These are phyloP conservation scores for Pezicula radicicola DNA, from an alignment of 2,329 filamentous ascomycete species.

Conservation along the genomic window DNA sequence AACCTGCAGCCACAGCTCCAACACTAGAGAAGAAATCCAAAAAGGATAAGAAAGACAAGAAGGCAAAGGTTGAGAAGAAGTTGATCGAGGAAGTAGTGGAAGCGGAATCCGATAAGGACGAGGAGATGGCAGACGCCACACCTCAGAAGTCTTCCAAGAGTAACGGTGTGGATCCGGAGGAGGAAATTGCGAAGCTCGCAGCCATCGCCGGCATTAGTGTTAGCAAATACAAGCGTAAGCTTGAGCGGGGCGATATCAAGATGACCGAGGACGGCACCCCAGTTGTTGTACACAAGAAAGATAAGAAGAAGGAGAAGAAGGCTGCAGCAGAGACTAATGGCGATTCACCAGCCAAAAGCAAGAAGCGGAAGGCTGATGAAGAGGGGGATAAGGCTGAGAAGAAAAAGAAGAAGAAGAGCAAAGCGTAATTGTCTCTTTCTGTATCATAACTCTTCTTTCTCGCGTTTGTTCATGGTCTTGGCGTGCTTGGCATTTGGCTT, in stretches of 20 bases:
- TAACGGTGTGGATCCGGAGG: constrained; percentile 32
- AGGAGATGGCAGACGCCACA: constrained; percentile 33
- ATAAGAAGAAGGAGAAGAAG: constrained; percentile 57
- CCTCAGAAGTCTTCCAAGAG: constrained; percentile 23
- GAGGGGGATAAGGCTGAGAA: constrained; percentile 57
- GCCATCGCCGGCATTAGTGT: constrained; percentile 66
- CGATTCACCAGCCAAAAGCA: constrained; percentile 43
- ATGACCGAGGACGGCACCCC: constrained; percentile 63
- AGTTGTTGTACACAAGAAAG: constrained; percentile 65
- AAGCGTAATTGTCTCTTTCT: constrained; percentile 23
- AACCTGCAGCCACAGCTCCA: constrained; percentile 50
- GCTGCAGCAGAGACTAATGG: constrained; percentile 43
- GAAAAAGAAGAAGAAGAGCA: constrained; percentile 55
- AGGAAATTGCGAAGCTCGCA: constrained; percentile 48
- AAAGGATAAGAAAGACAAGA: constrained; percentile 48
- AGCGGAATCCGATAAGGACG: constrained; percentile 14
- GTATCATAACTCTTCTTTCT: constrained; percentile 19
- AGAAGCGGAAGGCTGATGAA: constrained; percentile 67
- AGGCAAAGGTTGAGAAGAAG: constrained; percentile 36
- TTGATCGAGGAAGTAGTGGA: constrained; percentile 16
- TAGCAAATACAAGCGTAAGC: constrained; percentile 76
- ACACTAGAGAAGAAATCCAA: constrained; percentile 41
- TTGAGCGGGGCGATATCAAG: constrained; percentile 71
- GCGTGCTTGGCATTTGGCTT: constrained; percentile 5
- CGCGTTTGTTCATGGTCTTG: constrained; percentile 4